phyloP scores from a whole-genome alignment of 768 basidiomycete genomes.

The Boletus reticulatus region DNA sequence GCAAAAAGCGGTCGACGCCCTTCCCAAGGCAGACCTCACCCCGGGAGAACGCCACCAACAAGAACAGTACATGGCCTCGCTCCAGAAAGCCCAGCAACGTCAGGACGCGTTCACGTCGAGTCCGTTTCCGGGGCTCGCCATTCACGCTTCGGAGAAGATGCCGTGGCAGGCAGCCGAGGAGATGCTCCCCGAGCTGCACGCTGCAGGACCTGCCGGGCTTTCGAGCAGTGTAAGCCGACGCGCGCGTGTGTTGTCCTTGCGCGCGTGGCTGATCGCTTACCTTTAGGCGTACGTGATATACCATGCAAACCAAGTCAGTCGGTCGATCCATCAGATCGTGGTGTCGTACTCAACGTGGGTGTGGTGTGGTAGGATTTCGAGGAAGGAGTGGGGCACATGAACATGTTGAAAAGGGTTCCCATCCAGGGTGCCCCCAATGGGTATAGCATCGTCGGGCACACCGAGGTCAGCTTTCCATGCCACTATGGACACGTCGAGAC shows the following conservation, averaged over 20 bases:
- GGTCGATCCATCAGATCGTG: background rate
- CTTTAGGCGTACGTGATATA: background rate
- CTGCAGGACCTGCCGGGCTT: background rate
- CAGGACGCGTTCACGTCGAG: background rate
- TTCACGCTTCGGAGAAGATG: background rate
- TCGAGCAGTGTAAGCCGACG: background rate
- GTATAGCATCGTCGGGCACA: background rate
- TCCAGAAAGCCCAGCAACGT: background rate
- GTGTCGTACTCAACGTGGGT: background rate
- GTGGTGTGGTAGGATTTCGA: background rate
- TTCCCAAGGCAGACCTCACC: background rate
- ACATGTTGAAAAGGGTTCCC: background rate
- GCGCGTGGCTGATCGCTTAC: too few relatives aligned
- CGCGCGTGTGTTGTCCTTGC: too few relatives aligned
- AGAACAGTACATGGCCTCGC: background rate
- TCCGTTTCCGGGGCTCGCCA: background rate
- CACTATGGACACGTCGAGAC: background rate
- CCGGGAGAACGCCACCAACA: background rate
- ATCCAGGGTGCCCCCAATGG: background rate
- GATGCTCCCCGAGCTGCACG: background rate
- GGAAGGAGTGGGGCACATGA: background rate
- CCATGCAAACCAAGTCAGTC: background rate
- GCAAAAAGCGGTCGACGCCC: background rate
- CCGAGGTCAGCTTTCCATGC: background rate
- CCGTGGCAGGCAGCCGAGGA: conserved; percentile 1